These are phyloP conservation scores for Blastomyces silverae DNA, from an alignment of 2,329 filamentous ascomycete species.

Conservation along the genomic window DNA sequence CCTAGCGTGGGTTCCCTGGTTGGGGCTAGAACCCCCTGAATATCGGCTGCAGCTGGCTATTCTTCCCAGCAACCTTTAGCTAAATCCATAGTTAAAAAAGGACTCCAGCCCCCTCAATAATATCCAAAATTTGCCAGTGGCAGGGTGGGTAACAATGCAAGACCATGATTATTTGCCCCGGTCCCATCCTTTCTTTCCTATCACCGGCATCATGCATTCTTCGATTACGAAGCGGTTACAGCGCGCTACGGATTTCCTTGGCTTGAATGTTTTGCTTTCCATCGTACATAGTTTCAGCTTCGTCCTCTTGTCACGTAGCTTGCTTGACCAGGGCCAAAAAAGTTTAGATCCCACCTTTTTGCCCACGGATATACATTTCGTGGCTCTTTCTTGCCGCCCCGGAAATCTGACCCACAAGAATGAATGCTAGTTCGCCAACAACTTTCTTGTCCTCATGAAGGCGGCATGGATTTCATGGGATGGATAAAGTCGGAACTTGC, in stretches of 20 bases:
- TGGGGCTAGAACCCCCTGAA: conserved; percentile 1
- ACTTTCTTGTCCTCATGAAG: neutral
- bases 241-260: neutral
- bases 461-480: neutral
- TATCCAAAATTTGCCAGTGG: neutral
- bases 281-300: no score
- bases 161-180: neutral
- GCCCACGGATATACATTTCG: no score
- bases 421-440: neutral
- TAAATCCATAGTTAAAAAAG: conserved; percentile 3
- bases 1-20: neutral
- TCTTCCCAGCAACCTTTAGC: conserved; percentile 6
- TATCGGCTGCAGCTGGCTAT: neutral
- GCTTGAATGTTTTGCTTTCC: neutral
- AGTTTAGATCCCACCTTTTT: no score
- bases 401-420: neutral
- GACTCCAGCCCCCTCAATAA: neutral
- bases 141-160: conserved; percentile 2
- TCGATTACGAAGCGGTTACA: neutral
- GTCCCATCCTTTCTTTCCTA: neutral
- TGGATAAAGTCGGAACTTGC: neutral
- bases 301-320: no score
- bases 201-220: neutral
- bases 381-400: neutral
- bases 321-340: no score